Conservation (phyloP, 2,329 filamentous ascomycete species). For the Fusarium continuum region DNA sequence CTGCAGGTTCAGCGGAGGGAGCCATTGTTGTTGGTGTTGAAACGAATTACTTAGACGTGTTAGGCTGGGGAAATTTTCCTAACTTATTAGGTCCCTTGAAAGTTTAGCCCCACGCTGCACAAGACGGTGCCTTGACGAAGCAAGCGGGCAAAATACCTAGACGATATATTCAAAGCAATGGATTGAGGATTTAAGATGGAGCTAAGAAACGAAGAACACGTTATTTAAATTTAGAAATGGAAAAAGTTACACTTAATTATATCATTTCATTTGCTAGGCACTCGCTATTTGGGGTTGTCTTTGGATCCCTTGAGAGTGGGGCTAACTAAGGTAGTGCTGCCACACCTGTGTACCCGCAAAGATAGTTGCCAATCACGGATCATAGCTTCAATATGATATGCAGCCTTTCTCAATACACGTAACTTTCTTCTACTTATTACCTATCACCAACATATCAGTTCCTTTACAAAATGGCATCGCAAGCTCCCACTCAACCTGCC, state of each 20-base stretch:
- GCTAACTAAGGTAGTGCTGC: constrained; percentile 4
- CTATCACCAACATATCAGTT: constrained; percentile 13
- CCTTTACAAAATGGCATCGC: constrained; percentile 40
- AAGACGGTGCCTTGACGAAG: neutral
- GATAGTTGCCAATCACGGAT: constrained; percentile 22
- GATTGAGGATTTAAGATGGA: neutral
- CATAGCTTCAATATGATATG: constrained; percentile 27
- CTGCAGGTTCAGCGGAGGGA: constrained; percentile 58
- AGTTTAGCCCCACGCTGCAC: constrained; percentile 14
- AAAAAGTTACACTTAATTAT: neutral
- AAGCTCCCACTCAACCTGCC: constrained; percentile 18
- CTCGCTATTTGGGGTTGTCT: constrained; percentile 1
- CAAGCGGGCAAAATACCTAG: neutral
- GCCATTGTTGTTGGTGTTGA: constrained; percentile 53
- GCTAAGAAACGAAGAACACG: neutral
- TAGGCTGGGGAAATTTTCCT: constrained; percentile 35
- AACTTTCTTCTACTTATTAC: constrained; percentile 12
- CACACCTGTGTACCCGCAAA: constrained; percentile 14
- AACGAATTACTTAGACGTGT: neutral
- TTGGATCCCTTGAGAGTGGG: constrained; percentile 12
- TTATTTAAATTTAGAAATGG: neutral
- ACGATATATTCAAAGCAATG: too few relatives aligned
- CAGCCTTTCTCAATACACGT: neutral
- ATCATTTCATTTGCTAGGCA: constrained; percentile 1
- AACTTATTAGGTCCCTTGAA: neutral